Base-by-base conservation (phyloP, 2,329 filamentous ascomycete genomes). In the Exophiala alcalophila region DNA sequence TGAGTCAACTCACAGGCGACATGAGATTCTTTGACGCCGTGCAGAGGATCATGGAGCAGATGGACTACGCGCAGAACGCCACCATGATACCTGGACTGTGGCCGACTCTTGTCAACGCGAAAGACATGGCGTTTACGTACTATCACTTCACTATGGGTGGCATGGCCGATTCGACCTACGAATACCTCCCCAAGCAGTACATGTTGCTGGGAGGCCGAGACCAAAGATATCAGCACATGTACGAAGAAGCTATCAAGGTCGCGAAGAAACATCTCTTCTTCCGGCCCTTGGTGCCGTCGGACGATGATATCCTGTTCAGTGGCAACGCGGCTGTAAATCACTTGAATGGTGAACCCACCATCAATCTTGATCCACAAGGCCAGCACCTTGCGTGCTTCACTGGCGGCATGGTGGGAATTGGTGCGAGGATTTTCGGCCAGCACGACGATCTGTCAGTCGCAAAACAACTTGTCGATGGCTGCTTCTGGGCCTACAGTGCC, bases 221-320 rank as follows among this genome's bases (percentile, higher is more conserved):
- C 50, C 26, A 40, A 20, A 52, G 56, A 60, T 94, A 94, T 62
- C 71, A 74, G 48, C 75, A 74, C 14, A 76, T 94, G 65, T 88
- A 94, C 60, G 72, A 83, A 44, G 77, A 77, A 43, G 76, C 80
- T 3, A 76, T 83, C 20, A 77, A 83, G 4, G 80, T 80, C 0
- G 78, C 83, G 24, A 84, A 84, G 53, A 74, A 87, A 52, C 76
- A 85, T 61, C 72, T 94, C 7, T 77, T 94, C 44, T 94, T 80
- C 65, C 77, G 83, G 4, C 88, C 89, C 1, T 84, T 92, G 78
- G 76, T 80, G 14, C 76, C 80, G 5, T 75, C 77, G 20, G 70
- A 77, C 39, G 77, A 77, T 37, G 78, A 91, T 47, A 77, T 92
- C n/a, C 72, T 92, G 6, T 66, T 78, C 40, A 70, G 76, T 2